These are phyloP conservation scores for Phaeosphaeria sp. DNA, from an alignment of 2,329 filamentous ascomycete genomes.

Conservation along the genomic window DNA sequence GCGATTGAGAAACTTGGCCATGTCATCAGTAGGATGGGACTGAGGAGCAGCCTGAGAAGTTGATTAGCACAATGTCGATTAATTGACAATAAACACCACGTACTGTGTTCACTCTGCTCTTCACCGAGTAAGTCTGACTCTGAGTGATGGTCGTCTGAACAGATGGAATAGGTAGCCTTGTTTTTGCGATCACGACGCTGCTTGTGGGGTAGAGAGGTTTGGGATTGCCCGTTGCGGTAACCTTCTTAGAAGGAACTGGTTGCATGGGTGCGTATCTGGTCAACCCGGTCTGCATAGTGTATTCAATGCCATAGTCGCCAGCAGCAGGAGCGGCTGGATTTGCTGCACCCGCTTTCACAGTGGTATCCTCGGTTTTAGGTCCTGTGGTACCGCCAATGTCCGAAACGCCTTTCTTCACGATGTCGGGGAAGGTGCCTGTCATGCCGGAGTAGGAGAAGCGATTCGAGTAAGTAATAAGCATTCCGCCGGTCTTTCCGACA, in stretches of 20 bases:
- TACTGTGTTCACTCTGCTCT: slow-evolving; percentile 66
- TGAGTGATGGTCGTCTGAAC: slow-evolving; percentile 61
- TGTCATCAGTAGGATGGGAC: slow-evolving; percentile 58
- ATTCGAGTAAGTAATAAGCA: slow-evolving; percentile 64
- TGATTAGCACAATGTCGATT: slow-evolving; percentile 18
- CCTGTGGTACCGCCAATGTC: slow-evolving; percentile 35
- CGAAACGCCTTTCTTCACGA: slow-evolving; percentile 49
- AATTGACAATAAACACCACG: slow-evolving; percentile 33
- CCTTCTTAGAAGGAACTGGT: slow-evolving; percentile 63
- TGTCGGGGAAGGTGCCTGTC: slow-evolving; percentile 63
- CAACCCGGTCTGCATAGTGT: slow-evolving; percentile 62
- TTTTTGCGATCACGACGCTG: slow-evolving; percentile 58
- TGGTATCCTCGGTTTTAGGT: slow-evolving; percentile 32
- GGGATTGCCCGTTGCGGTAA: slow-evolving; percentile 57
- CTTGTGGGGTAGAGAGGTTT: slow-evolving; percentile 63
- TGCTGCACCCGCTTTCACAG: slow-evolving; percentile 21
- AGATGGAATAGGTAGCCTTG: slow-evolving; percentile 53
- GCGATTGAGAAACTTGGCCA: slow-evolving; percentile 63
- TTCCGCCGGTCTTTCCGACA: slow-evolving; percentile 60
- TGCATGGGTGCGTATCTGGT: slow-evolving; percentile 69
- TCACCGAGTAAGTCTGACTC: slow-evolving; percentile 57
- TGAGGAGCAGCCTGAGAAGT: slow-evolving; percentile 60
- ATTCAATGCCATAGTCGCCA: slow-evolving; percentile 54
- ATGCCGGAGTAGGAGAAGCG: slow-evolving; percentile 71
- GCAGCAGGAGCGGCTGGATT: slow-evolving; percentile 27